These are phyloP conservation scores for Pistacia integerrima DNA, from an alignment of 345 rosid species.

Conservation along the genomic window DNA sequence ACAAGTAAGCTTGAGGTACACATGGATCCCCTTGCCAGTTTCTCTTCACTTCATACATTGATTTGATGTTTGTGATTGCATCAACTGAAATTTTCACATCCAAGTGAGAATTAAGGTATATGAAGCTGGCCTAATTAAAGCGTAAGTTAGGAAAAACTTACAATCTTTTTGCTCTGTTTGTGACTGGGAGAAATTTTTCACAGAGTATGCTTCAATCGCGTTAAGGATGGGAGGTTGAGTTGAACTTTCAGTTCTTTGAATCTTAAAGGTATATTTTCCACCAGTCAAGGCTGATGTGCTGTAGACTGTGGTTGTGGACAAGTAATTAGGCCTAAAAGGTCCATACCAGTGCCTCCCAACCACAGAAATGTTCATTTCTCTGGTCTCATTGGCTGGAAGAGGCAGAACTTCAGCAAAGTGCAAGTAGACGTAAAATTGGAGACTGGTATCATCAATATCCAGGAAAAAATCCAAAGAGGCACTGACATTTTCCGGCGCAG, in stretches of 20 bases:
- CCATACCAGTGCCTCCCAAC: conserved; percentile 18
- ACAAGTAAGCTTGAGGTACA: conserved; percentile 23
- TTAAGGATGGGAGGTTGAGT: conserved; percentile 29
- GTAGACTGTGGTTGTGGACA: conserved; percentile 16
- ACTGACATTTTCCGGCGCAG: conserved; percentile 1
- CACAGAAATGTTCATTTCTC: conserved; percentile 20
- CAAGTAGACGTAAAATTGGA: conserved; percentile 9
- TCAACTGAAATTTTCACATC: conserved; percentile 18
- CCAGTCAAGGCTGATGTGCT: conserved; percentile 1
- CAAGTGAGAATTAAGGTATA: no score
- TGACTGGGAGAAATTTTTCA: conserved; percentile 5
- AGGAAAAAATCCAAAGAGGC: background rate
- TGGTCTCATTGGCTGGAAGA: conserved; percentile 24
- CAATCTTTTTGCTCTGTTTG: conserved; percentile 20
- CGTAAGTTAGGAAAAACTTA: background rate
- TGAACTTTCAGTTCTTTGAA: conserved; percentile 8
- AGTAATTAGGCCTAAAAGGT: conserved; percentile 22
- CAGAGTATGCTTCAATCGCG: conserved; percentile 23
- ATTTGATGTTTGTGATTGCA: conserved; percentile 28
- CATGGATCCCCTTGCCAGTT: conserved; percentile 45
- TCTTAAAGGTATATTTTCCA: conserved; percentile 14
- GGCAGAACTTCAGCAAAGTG: conserved; percentile 9
- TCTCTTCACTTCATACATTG: conserved; percentile 14
- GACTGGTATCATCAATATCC: background rate
- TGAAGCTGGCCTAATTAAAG: background rate